These are phyloP conservation scores for Strigomonas culicis DNA, from an alignment of 208 protist genomes.

Conservation along the genomic window DNA sequence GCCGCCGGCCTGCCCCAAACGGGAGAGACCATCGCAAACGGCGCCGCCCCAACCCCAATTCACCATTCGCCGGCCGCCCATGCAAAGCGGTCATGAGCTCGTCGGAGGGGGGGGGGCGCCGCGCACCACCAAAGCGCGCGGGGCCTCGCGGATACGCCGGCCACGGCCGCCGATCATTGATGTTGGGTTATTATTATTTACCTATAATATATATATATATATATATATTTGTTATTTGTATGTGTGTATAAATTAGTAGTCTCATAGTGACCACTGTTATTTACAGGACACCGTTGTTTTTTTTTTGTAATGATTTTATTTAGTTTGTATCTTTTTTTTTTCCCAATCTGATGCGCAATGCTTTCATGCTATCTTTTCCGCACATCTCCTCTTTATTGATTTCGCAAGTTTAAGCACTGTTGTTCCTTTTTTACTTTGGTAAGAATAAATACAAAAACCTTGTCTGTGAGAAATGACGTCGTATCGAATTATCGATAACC, in stretches of 20 bases:
- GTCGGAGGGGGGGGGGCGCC: too few species aligned
- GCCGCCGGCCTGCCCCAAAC: too few species aligned
- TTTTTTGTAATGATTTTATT: neutral
- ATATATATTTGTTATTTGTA: neutral
- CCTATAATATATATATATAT: neutral
- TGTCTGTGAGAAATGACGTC: conserved; percentile 30
- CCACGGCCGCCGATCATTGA: neutral
- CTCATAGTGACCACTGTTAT: neutral
- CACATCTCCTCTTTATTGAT: conserved; percentile 86
- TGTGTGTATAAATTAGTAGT: neutral
- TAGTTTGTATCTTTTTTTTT: conserved; percentile 4
- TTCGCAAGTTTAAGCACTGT: neutral
- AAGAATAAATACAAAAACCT: neutral
- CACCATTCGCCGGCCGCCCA: too few species aligned
- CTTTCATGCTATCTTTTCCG: conserved; percentile 89
- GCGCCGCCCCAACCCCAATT: too few species aligned
- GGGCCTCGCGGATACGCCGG: too few species aligned
- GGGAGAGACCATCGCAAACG: too few species aligned
- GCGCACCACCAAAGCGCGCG: too few species aligned
- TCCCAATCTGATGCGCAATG: conserved; percentile 62
- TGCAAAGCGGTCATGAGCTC: too few species aligned
- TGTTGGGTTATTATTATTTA: neutral
- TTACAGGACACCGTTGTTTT: neutral
- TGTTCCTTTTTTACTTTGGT: neutral
- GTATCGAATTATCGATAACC: conserved; percentile 66